These are phyloP conservation scores for Chytriomyces confervae DNA, from an alignment of 192 early-diverging fungal species.

Conservation along the genomic window DNA sequence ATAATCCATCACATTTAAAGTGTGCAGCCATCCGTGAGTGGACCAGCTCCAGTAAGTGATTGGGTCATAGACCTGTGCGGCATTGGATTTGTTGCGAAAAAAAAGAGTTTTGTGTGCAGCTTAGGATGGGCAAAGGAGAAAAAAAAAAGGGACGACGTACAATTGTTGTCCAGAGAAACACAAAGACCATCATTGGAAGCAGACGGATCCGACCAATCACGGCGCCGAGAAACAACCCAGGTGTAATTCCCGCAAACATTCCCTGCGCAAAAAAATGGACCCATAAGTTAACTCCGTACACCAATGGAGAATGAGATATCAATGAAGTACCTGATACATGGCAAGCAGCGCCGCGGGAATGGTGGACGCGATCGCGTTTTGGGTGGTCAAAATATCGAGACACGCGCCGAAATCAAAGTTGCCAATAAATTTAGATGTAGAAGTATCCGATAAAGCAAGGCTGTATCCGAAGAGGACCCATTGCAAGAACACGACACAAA, in stretches of 20 bases:
- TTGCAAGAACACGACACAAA: constrained; percentile 75
- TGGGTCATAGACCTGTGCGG: constrained; percentile 77
- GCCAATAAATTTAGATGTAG: constrained; percentile 32
- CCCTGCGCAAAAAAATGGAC: too few relatives aligned
- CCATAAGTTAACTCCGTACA: too few relatives aligned
- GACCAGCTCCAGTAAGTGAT: constrained; percentile 94
- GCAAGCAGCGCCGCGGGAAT: constrained; percentile 72
- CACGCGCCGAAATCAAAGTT: constrained; percentile 34
- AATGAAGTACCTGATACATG: constrained; percentile 67
- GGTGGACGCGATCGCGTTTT: constrained; percentile 61
- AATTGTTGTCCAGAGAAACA: constrained; percentile 79
- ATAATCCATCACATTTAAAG: constrained; percentile 72
- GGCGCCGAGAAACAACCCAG: constrained; percentile 84
- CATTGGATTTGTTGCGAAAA: too few relatives aligned
- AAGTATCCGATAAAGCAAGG: constrained; percentile 75
- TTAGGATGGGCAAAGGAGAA: too few relatives aligned
- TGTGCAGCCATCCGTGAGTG: constrained; percentile 76
- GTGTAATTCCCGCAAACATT: constrained; percentile 89
- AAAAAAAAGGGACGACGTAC: constrained; percentile 64
- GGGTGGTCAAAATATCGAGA: constrained; percentile 18
- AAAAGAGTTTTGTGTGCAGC: too few relatives aligned
- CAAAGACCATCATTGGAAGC: constrained; percentile 81
- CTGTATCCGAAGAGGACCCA: constrained; percentile 88
- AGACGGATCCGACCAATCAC: constrained; percentile 85
- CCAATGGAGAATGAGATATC: too few relatives aligned